A percentile compares a stretch with the other conserved stretches of the same genome.
Evolutionary conservation across 768 basidiomycete species (phyloP).

Genomic region (Suillus occidentalis): DNA sequence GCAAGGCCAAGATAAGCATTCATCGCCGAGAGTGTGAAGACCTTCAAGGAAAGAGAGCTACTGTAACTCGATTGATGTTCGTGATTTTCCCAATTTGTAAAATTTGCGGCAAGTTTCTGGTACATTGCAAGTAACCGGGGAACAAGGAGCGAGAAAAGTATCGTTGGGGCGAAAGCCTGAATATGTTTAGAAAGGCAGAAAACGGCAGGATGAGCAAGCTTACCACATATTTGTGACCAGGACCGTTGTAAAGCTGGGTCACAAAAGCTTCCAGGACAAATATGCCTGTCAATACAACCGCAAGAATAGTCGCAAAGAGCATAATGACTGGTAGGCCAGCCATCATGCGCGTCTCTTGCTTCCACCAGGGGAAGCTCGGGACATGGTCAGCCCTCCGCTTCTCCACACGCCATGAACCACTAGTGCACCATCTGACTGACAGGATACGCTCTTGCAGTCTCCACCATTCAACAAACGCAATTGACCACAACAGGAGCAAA

Average conservation of each 20-base stretch:
- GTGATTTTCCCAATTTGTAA: slow-evolving; percentile 94
- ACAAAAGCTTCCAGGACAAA: slow-evolving; percentile 92
- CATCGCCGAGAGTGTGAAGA: slow-evolving; percentile 84
- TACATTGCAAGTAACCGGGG: slow-evolving; percentile 79
- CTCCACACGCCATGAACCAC: slow-evolving; percentile 76
- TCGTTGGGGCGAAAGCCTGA: slow-evolving; percentile 78
- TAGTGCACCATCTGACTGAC: slow-evolving; percentile 80
- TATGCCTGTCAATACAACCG: slow-evolving; percentile 72
- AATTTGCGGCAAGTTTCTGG: slow-evolving; percentile 59
- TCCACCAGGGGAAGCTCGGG: slow-evolving; percentile 69
- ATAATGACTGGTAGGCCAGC: slow-evolving; percentile 72
- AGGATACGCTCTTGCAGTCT: slow-evolving; percentile 80
- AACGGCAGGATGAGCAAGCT: slow-evolving; percentile 30
- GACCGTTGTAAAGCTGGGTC: slow-evolving; percentile 83
- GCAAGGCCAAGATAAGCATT: slow-evolving; percentile 91
- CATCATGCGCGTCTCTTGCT: slow-evolving; percentile 63
- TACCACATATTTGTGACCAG: slow-evolving; percentile 77
- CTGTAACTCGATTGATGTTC: slow-evolving; percentile 74
- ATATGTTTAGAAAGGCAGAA: neutral
- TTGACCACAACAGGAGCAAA: slow-evolving; percentile 79
- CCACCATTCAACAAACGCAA: slow-evolving; percentile 92
- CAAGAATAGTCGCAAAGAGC: slow-evolving; percentile 69
- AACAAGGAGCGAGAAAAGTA: slow-evolving; percentile 78
- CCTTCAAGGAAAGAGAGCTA: slow-evolving; percentile 83
- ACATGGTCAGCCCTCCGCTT: slow-evolving; percentile 62